Base-by-base conservation (phyloP, 768 basidiomycete genomes). In the Rubroboletus satanas region DNA sequence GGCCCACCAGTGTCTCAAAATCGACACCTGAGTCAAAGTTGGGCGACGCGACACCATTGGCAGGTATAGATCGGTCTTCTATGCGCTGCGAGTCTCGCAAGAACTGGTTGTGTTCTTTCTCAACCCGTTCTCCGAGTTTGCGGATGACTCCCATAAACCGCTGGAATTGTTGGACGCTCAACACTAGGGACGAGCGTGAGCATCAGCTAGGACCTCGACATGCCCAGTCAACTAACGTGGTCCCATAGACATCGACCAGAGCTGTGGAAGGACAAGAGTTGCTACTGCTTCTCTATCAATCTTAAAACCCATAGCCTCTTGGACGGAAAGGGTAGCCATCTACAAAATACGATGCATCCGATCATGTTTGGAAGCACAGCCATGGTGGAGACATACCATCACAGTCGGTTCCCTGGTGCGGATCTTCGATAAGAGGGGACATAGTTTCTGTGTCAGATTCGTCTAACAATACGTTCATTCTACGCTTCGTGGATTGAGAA, bases 181-280 rank as follows among this genome's bases (percentile, higher is more conserved):
- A 65, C 35, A 92, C 88, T 90, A 58, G 31, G 41, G 51, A 29
- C 56, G 45, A 58, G 54, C 4, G 18, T 49, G 14, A 56, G 36
- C 5, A 35, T 54, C 21, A 43, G 28, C 52, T 10, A 35, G 21
- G 29, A 39, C 14, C 23, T 41, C 14, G 41, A 44, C 9, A 23
- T 11, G 31, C 7, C 7, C 28, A 14, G 9, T 21, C 46, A 31
- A 79, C 88, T 64, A 66, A 93, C 92, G 68, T 51, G 95, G 95
- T 26, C 93, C 95, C 76, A 98, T 96, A 4, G 90, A 94, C 94
- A 99, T 98, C 4, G 88, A 78, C 97, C 97, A 99, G 28, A 95
- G 73, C 76, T 96, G 93, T 9, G 93, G 93, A 12, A 96, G 75
- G 31, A 96, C 90, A 41, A 93, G 77, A 0, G 88, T 90, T 3